Evolutionary conservation across 2,329 filamentous ascomycete genomes (phyloP).

Genomic region (Hymenoscyphus scutula): DNA sequence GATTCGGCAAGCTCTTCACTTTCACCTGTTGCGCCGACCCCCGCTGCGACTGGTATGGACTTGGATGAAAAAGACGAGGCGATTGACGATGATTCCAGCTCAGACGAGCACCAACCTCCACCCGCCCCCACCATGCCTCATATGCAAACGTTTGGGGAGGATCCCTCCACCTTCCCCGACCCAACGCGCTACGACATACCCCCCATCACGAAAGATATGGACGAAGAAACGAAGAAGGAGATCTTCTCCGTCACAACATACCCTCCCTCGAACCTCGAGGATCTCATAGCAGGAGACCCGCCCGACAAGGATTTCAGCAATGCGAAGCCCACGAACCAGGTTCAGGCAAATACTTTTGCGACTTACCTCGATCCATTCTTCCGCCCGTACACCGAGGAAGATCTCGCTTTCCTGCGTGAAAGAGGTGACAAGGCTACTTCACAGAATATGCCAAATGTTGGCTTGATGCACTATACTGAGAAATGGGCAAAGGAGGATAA

Average conservation of each 20-base stretch:
- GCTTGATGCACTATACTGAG: slow-evolving; percentile 82
- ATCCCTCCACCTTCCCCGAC: slow-evolving; percentile 87
- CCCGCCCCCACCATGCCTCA: slow-evolving; percentile 57
- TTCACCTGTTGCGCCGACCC: slow-evolving; percentile 52
- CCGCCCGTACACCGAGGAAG: slow-evolving; percentile 84
- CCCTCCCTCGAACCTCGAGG: slow-evolving; percentile 74
- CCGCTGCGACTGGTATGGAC: slow-evolving; percentile 48
- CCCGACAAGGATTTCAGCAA: slow-evolving; percentile 96
- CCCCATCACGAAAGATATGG: slow-evolving; percentile 69
- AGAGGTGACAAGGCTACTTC: slow-evolving; percentile 79
- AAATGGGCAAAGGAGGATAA: slow-evolving; percentile 92
- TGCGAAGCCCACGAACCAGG: slow-evolving; percentile 89
- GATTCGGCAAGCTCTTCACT: slow-evolving; percentile 59
- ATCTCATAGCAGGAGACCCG: slow-evolving; percentile 83
- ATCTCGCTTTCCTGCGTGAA: slow-evolving; percentile 88
- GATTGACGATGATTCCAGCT: slow-evolving; percentile 49
- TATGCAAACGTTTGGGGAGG: slow-evolving; percentile 87
- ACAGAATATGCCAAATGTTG: slow-evolving; percentile 82
- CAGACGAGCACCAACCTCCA: slow-evolving; percentile 56
- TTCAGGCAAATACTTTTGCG: slow-evolving; percentile 90
- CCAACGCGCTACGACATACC: slow-evolving; percentile 94
- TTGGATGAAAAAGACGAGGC: slow-evolving; percentile 51
- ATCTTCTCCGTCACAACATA: slow-evolving; percentile 87
- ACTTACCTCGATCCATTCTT: slow-evolving; percentile 91
- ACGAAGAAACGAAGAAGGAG: slow-evolving; percentile 78